These are phyloP conservation scores for Hypholoma fasciculare DNA, from an alignment of 768 basidiomycete genomes.

Conservation along the genomic window DNA sequence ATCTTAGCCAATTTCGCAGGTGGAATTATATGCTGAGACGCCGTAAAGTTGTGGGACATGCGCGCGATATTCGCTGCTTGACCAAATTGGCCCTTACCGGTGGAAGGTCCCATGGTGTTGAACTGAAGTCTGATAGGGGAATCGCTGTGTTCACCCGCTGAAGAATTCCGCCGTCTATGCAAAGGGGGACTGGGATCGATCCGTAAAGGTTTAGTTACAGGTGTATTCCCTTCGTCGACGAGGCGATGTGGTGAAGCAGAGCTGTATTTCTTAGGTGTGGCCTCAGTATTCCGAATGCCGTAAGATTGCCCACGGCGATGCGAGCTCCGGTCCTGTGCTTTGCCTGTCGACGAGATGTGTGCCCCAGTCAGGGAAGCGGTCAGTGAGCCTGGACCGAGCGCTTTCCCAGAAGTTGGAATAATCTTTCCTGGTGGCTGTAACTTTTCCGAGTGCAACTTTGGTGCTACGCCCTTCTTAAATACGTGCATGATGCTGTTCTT, in stretches of 20 bases:
- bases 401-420: background rate
- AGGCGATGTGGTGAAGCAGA: background rate
- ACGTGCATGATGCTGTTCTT: conserved; percentile 70
- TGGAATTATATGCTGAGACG: conserved; percentile 19
- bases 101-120: background rate
- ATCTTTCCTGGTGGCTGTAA: conserved; percentile 37
- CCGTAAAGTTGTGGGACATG: background rate
- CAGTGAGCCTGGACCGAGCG: no score
- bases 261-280: background rate
- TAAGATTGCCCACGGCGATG: conserved; percentile 25
- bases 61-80: background rate
- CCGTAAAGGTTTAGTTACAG: background rate
- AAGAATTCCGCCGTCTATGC: conserved; percentile 17
- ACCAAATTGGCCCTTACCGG: background rate
- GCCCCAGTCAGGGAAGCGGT: background rate
- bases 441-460: conserved; percentile 68
- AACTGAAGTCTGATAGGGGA: background rate
- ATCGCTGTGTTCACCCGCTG: conserved; percentile 14
- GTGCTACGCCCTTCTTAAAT: conserved; percentile 65
- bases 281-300: background rate
- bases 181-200: background rate
- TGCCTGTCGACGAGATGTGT: conserved; percentile 7
- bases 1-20: conserved; percentile 14
- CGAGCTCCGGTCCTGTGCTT: conserved; percentile 13
- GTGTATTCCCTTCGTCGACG: no score